Evolutionary conservation across 2,329 filamentous ascomycete species (phyloP).

Genomic region (Myriosclerotinia duriaeana): DNA sequence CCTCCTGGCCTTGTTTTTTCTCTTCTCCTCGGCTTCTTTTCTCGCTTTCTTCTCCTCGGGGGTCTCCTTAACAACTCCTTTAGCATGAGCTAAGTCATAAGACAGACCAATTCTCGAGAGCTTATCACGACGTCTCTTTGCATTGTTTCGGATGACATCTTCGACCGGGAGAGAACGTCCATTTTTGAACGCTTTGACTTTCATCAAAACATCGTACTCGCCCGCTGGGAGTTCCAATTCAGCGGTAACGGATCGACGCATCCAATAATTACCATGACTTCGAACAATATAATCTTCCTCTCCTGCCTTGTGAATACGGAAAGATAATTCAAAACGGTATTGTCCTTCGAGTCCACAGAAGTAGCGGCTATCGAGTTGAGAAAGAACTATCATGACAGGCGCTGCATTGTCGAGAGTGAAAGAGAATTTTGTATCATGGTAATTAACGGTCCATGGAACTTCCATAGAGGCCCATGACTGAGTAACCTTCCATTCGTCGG

Average conservation of each 20-base stretch:
- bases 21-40: constrained; percentile 48
- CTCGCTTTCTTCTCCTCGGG: constrained; percentile 46
- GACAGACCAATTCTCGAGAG: constrained; percentile 58
- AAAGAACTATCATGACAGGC: constrained; percentile 58
- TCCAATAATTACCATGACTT: constrained; percentile 47
- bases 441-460: constrained; percentile 60
- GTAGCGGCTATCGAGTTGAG: constrained; percentile 60
- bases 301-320: constrained; percentile 51
- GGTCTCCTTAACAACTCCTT: constrained; percentile 52
- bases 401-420: constrained; percentile 56
- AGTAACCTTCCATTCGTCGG: constrained; percentile 57
- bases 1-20: constrained; percentile 43
- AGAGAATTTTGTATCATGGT: constrained; percentile 60
- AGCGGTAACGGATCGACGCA: constrained; percentile 57
- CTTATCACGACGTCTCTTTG: constrained; percentile 50
- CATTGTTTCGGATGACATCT: constrained; percentile 45
- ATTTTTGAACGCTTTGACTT: constrained; percentile 51
- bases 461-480: constrained; percentile 61
- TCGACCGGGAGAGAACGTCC: constrained; percentile 45
- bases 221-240: constrained; percentile 58
- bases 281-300: constrained; percentile 60
- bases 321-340: constrained; percentile 51
- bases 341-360: constrained; percentile 61
- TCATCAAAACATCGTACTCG: constrained; percentile 57
- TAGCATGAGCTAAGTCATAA: constrained; percentile 61